phyloP scores from a whole-genome alignment of 768 basidiomycete species.

The Boletus eberwhitei region DNA sequence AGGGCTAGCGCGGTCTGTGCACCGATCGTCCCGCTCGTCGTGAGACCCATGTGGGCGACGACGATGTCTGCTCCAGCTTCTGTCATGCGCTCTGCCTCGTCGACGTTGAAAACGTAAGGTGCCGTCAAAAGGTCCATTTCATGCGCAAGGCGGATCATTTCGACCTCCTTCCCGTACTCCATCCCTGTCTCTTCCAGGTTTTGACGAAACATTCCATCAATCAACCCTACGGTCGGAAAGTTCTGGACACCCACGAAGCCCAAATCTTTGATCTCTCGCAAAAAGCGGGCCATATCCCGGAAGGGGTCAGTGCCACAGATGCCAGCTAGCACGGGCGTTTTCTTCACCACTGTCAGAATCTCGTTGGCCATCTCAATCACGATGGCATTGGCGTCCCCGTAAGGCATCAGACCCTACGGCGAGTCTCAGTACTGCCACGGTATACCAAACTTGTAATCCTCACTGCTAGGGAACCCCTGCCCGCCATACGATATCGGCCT shows the following conservation, averaged over 20 bases:
- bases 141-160: slow-evolving; percentile 28
- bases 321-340: slow-evolving; percentile 28
- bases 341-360: slow-evolving; percentile 25
- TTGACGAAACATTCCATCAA: slow-evolving; percentile 29
- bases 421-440: neutral
- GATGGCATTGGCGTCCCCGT: slow-evolving; percentile 28
- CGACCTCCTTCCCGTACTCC: slow-evolving; percentile 31
- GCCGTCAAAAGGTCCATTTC: slow-evolving; percentile 25
- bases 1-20: slow-evolving; percentile 23
- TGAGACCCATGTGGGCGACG: slow-evolving; percentile 30
- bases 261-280: slow-evolving; percentile 24
- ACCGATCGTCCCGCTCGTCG: slow-evolving; percentile 26
- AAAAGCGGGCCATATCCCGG: slow-evolving; percentile 24
- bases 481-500: slow-evolving; percentile 31
- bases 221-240: slow-evolving; percentile 28
- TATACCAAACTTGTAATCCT: slow-evolving; percentile 2
- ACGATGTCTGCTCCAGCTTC: slow-evolving; percentile 24
- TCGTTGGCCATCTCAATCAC: slow-evolving; percentile 30
- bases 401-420: slow-evolving; percentile 26
- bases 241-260: slow-evolving; percentile 29
- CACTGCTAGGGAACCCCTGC: slow-evolving; percentile 29
- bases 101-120: slow-evolving; percentile 27
- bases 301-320: slow-evolving; percentile 30
- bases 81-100: slow-evolving; percentile 26
- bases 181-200: slow-evolving; percentile 31